phyloP scores from a whole-genome alignment of 2,329 filamentous ascomycete species.

The Alternaria solani region DNA sequence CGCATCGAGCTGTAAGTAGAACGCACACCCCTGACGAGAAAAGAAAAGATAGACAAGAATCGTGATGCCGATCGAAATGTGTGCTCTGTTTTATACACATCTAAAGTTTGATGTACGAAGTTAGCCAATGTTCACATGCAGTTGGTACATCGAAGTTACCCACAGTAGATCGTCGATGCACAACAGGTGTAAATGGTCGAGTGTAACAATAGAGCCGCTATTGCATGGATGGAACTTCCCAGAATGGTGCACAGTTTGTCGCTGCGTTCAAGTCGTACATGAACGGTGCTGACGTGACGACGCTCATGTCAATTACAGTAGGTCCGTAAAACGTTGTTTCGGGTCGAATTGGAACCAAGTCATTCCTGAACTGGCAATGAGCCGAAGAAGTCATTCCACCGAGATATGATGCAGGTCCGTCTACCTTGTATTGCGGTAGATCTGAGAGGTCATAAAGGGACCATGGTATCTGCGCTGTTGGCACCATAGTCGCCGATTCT shows the following conservation, averaged over 20 bases:
- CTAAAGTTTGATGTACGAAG: too few relatives aligned
- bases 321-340: slow-evolving; percentile 60
- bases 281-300: slow-evolving; percentile 32
- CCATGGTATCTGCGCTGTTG: slow-evolving; percentile 36
- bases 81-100: not conserved
- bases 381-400: slow-evolving; percentile 34
- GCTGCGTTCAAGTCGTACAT: slow-evolving; percentile 53
- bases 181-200: not conserved
- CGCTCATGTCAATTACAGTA: slow-evolving; percentile 52
- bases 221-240: slow-evolving; percentile 57
- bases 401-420: slow-evolving; percentile 23
- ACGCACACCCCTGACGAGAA: not conserved
- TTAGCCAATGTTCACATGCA: too few relatives aligned
- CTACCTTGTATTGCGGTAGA: slow-evolving; percentile 25
- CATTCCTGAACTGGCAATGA: slow-evolving; percentile 24
- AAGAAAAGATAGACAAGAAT: not conserved
- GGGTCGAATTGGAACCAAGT: slow-evolving; percentile 49
- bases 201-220: slow-evolving; percentile 41
- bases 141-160: too few relatives aligned
- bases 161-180: not conserved
- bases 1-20: not conserved
- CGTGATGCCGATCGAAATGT: not conserved
- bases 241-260: slow-evolving; percentile 30
- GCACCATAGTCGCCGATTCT: slow-evolving; percentile 22
- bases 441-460: slow-evolving; percentile 22